Conservation (phyloP, 2,329 filamentous ascomycete species). For the Daldinia eschscholtzii region DNA sequence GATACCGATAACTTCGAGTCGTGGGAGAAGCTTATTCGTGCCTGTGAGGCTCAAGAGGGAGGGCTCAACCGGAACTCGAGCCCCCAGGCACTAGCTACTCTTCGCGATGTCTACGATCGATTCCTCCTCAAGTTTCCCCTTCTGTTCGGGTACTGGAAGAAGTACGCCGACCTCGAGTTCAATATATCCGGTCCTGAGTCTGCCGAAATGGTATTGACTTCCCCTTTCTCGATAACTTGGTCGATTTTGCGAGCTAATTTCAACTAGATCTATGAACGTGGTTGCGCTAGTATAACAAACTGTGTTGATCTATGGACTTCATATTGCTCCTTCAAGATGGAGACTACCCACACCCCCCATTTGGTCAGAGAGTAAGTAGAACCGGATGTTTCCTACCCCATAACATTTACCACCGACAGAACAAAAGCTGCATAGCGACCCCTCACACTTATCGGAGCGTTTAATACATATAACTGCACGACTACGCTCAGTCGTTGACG, state of each 20-base stretch:
- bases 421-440: conserved; percentile 50
- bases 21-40: conserved; percentile 92
- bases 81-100: conserved; percentile 88
- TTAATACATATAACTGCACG: conserved; percentile 52
- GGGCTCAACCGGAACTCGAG: conserved; percentile 97
- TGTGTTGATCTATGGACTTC: conserved; percentile 98
- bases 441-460: conserved; percentile 47
- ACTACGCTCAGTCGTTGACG: conserved; percentile 59
- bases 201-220: conserved; percentile 82
- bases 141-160: conserved; percentile 99
- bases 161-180: conserved; percentile 98
- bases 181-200: conserved; percentile 96
- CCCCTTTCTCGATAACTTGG: background rate
- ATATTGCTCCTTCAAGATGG: conserved; percentile 97
- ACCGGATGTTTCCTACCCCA: conserved; percentile 74
- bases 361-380: conserved; percentile 99
- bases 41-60: conserved; percentile 87
- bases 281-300: conserved; percentile 90
- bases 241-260: conserved; percentile 45
- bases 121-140: conserved; percentile 96
- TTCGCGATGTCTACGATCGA: conserved; percentile 88
- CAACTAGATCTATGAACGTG: conserved; percentile 88
- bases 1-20: conserved; percentile 92
- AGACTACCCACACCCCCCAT: conserved; percentile 94
- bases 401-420: conserved; percentile 66